These are phyloP conservation scores for Candida sonorensis DNA, from an alignment of 805 yeast species.

Conservation along the genomic window DNA sequence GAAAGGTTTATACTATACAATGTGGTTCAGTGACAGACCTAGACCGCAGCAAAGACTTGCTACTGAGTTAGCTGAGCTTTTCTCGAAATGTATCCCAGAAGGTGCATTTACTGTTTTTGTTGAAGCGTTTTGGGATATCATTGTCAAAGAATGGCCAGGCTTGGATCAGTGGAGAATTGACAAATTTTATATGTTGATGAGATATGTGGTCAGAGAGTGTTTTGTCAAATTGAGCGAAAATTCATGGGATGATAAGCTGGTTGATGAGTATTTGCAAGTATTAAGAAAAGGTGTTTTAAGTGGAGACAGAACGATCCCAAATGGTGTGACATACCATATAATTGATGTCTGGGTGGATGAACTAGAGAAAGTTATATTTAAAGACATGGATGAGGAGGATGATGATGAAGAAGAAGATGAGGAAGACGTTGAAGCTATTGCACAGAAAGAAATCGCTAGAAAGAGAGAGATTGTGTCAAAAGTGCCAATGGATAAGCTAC, in stretches of 20 bases:
- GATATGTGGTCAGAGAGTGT: constrained; percentile 66
- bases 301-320: constrained; percentile 54
- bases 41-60: constrained; percentile 86
- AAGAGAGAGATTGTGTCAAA: constrained; percentile 30
- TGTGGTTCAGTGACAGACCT: constrained; percentile 97
- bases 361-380: constrained; percentile 58
- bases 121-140: constrained; percentile 74
- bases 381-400: constrained; percentile 38
- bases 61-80: constrained; percentile 53
- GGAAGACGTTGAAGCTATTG: constrained; percentile 18
- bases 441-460: constrained; percentile 8
- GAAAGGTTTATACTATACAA: constrained; percentile 91
- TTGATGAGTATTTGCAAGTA: constrained; percentile 39
- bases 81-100: constrained; percentile 35
- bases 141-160: constrained; percentile 74
- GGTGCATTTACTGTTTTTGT: constrained; percentile 45
- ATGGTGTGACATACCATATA: constrained; percentile 77
- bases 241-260: constrained; percentile 46
- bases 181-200: constrained; percentile 73
- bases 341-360: constrained; percentile 83
- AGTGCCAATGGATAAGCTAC: constrained; percentile 47
- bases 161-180: constrained; percentile 85
- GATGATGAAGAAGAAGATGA: constrained; percentile 39
- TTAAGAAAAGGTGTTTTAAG: constrained; percentile 31
- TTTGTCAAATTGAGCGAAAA: constrained; percentile 47